These are phyloP conservation scores for Articulospora tetracladia DNA, from an alignment of 495 filamentous ascomycete species.

Conservation along the genomic window DNA sequence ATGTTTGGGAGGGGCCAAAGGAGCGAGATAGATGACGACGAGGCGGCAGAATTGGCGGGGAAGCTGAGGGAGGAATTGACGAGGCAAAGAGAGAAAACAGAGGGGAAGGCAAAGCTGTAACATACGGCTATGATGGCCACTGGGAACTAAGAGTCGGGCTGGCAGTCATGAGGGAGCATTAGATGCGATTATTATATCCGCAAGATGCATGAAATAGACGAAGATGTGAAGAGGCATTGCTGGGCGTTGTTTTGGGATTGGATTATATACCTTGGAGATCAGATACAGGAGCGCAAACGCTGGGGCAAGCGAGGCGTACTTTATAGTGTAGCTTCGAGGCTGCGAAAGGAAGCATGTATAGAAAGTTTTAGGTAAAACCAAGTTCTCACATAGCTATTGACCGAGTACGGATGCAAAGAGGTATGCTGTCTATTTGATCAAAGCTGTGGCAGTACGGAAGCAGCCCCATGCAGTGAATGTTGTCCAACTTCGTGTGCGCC, in stretches of 20 bases:
- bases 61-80: conserved; percentile 59
- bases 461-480: too few species aligned
- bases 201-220: not conserved
- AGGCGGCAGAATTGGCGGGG: conserved; percentile 59
- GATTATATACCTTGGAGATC: not conserved
- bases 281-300: not conserved
- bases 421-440: too few species aligned
- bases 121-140: too few species aligned
- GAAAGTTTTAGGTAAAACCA: too few species aligned
- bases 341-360: not conserved
- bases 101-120: conserved; percentile 14
- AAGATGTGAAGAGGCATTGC: not conserved
- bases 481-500: too few species aligned
- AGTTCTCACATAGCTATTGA: not conserved
- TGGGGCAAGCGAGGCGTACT: not conserved
- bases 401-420: not conserved
- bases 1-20: conserved; percentile 86
- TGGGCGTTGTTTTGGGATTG: not conserved
- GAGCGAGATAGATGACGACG: conserved; percentile 83
- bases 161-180: too few species aligned
- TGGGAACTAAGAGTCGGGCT: too few species aligned
- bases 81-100: conserved; percentile 16
- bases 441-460: too few species aligned
- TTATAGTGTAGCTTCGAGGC: not conserved
- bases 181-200: not conserved